phyloP scores from a whole-genome alignment of 2,329 filamentous ascomycete genomes.

The Trichophyton verrucosum region DNA sequence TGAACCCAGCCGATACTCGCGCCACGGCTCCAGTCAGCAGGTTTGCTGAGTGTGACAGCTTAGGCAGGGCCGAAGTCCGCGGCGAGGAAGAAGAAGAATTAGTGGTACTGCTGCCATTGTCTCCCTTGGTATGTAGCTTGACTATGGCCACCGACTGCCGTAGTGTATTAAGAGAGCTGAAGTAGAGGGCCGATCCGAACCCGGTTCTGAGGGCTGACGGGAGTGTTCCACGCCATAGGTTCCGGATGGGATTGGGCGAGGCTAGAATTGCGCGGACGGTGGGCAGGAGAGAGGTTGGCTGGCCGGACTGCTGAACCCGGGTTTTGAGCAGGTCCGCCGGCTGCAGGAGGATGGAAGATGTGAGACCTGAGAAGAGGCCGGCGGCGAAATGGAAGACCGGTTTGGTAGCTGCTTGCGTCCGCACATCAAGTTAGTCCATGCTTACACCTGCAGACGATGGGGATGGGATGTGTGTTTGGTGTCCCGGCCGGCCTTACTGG shows the following conservation, averaged over 20 bases:
- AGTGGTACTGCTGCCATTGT: background rate
- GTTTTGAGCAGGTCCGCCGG: constrained; percentile 95
- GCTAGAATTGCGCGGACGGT: constrained; percentile 59
- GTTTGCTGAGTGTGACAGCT: constrained; percentile 73
- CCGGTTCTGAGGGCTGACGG: constrained; percentile 90
- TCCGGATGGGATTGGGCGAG: constrained; percentile 53
- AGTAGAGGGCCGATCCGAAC: constrained; percentile 86
- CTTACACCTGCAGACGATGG: too few relatives aligned
- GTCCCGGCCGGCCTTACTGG: background rate
- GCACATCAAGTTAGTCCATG: background rate
- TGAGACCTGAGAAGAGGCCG: constrained; percentile 73
- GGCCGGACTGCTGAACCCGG: constrained; percentile 73
- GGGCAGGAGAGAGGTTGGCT: constrained; percentile 51
- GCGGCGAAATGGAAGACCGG: constrained; percentile 70
- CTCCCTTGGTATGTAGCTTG: background rate
- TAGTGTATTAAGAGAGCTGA: constrained; percentile 72
- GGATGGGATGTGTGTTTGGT: background rate
- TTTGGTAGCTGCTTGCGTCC: constrained; percentile 25
- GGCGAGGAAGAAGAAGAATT: background rate
- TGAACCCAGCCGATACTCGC: constrained; percentile 71
- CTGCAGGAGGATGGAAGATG: constrained; percentile 81
- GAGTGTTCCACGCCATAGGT: constrained; percentile 83
- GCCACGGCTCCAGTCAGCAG: constrained; percentile 73
- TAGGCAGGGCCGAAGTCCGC: constrained; percentile 61
- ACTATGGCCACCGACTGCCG: constrained; percentile 50